phyloP scores from a whole-genome alignment of 208 protist species.

The Willaertia magna region DNA sequence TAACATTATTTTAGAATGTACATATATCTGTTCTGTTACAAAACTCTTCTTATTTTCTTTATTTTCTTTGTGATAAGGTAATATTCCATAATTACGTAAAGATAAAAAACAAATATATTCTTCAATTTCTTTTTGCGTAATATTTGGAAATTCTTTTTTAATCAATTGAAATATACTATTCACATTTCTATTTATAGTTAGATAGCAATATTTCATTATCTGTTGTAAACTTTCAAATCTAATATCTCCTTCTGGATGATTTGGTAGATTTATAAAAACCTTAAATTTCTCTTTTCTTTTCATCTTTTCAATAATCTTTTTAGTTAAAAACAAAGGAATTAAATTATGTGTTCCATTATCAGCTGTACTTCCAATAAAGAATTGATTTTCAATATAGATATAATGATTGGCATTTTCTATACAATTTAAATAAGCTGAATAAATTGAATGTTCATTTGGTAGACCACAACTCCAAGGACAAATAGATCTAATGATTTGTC shows the following conservation, averaged over 20 bases:
- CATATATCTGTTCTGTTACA: constrained; percentile 18
- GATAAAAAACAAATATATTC: constrained; percentile 6
- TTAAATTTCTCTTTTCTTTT: constrained; percentile 10
- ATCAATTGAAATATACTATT: not conserved
- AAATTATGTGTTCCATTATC: not conserved
- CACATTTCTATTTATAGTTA: not conserved
- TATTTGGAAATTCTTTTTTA: not conserved
- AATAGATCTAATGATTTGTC: constrained; percentile 1
- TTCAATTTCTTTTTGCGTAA: not conserved
- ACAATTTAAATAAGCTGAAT: constrained; percentile 12
- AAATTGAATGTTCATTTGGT: constrained; percentile 13
- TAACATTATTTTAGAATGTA: constrained; percentile 23
- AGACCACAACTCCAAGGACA: not conserved
- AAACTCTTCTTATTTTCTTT: not conserved
- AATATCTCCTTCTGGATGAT: constrained; percentile 23
- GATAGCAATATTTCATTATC: constrained; percentile 25
- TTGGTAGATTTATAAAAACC: constrained; percentile 19
- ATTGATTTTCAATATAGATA: constrained; percentile 26
- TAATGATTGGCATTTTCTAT: constrained; percentile 10
- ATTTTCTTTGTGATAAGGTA: not conserved
- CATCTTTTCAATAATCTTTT: constrained; percentile 8
- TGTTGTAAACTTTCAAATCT: constrained; percentile 15
- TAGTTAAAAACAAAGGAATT: not conserved
- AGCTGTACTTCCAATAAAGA: not conserved
- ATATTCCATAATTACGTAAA: not conserved